Conservation (phyloP, 2,329 filamentous ascomycete genomes). For the Periconia sp. region DNA sequence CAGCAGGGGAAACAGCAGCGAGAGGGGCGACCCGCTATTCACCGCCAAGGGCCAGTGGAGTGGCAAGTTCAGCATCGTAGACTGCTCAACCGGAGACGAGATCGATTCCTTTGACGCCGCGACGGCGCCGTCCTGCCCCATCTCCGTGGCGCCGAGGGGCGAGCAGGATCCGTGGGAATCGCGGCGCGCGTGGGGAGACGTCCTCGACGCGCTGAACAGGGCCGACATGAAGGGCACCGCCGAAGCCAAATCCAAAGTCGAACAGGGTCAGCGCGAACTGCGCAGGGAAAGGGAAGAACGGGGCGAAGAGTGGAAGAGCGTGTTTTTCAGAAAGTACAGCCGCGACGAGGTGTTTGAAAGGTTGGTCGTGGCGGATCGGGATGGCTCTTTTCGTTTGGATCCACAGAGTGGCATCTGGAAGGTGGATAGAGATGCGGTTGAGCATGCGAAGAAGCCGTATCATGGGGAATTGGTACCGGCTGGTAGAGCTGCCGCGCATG, state of each 20-base stretch:
- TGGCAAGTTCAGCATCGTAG: conserved; percentile 41
- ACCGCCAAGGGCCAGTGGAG: conserved; percentile 47
- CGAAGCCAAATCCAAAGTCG: conserved; percentile 34
- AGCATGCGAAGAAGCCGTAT: conserved; percentile 27
- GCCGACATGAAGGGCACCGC: conserved; percentile 46
- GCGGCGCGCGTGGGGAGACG: conserved; percentile 46
- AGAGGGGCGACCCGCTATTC: conserved; percentile 39
- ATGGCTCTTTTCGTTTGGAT: conserved; percentile 24
- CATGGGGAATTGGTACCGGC: conserved; percentile 18
- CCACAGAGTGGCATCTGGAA: conserved; percentile 35
- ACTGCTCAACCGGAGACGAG: conserved; percentile 32
- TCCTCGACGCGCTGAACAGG: conserved; percentile 41
- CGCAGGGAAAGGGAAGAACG: conserved; percentile 41
- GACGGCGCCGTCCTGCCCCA: conserved; percentile 18
- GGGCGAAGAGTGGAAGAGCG: conserved; percentile 40
- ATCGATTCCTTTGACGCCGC: conserved; percentile 42
- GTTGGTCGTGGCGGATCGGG: conserved; percentile 19
- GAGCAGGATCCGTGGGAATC: conserved; percentile 51
- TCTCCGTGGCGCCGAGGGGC: conserved; percentile 29
- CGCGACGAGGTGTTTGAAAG: conserved; percentile 29
- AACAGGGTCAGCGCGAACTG: conserved; percentile 46
- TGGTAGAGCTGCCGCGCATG: neutral
- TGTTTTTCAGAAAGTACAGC: conserved; percentile 45
- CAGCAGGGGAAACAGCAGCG: neutral
- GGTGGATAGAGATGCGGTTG: conserved; percentile 24